A percentile compares a stretch with the other conserved stretches of the same genome.
phyloP scores from a whole-genome alignment of 768 basidiomycete species.

The Termitomyces sp. region DNA sequence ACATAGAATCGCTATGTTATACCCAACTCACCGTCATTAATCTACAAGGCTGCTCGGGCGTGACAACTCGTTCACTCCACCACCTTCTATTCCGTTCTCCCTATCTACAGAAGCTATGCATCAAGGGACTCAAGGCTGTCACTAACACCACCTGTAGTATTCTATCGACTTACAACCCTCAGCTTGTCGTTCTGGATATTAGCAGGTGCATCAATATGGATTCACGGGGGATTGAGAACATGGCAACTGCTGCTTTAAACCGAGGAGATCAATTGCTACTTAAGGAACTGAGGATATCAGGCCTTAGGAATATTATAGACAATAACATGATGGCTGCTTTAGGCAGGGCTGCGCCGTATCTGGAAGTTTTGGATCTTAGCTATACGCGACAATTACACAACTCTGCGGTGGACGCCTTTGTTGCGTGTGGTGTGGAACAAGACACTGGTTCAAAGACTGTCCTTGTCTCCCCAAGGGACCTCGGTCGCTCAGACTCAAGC shows the following conservation, averaged over 20 bases:
- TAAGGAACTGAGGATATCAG: slow-evolving; percentile 64
- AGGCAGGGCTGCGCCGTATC: slow-evolving; percentile 63
- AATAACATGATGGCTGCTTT: slow-evolving; percentile 63
- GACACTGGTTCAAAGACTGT: slow-evolving; percentile 38
- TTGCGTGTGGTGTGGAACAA: slow-evolving; percentile 45
- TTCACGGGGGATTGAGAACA: slow-evolving; percentile 53
- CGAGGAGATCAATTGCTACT: slow-evolving; percentile 51
- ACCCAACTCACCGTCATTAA: slow-evolving; percentile 73
- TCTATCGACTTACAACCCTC: slow-evolving; percentile 54
- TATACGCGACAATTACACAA: slow-evolving; percentile 71
- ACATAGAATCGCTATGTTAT: slow-evolving; percentile 33
- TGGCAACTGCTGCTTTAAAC: slow-evolving; percentile 39
- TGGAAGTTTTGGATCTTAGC: slow-evolving; percentile 81
- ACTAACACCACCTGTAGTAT: slow-evolving; percentile 73
- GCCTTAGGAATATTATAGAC: slow-evolving; percentile 55
- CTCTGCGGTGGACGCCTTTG: slow-evolving; percentile 70
- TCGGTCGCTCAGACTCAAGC: slow-evolving; percentile 52
- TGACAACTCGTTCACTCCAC: slow-evolving; percentile 68
- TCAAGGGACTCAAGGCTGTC: slow-evolving; percentile 68
- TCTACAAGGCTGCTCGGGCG: slow-evolving; percentile 64
- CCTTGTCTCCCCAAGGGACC: slow-evolving; percentile 56
- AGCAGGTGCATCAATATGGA: slow-evolving; percentile 69
- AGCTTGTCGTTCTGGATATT: slow-evolving; percentile 61
- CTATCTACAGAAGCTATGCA: slow-evolving; percentile 48
- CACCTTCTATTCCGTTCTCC: slow-evolving; percentile 66